phyloP scores from a whole-genome alignment of 306 rosid species.

The Prunus kanzakura region DNA sequence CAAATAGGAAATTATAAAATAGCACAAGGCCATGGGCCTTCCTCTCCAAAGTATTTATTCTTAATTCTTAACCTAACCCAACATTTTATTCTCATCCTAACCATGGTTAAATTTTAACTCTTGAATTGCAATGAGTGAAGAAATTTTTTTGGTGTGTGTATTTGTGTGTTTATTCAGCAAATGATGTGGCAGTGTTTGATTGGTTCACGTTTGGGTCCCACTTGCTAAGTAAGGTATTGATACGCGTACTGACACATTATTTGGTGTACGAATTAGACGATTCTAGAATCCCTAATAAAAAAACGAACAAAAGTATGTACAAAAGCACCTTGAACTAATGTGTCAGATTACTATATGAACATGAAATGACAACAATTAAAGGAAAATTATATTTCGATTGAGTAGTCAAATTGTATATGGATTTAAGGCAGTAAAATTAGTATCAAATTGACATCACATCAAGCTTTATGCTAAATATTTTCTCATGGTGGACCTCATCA shows the following conservation, averaged over 20 bases:
- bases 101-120: slow-evolving; percentile 22
- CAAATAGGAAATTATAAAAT: background rate
- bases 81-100: slow-evolving; percentile 1
- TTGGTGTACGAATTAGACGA: background rate
- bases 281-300: background rate
- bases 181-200: background rate
- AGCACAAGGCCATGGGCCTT: slow-evolving; percentile 3
- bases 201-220: background rate
- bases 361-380: too few relatives aligned
- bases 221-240: background rate
- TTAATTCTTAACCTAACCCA: background rate
- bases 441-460: too few relatives aligned
- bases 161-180: background rate
- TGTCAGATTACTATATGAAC: too few relatives aligned
- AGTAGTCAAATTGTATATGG: too few relatives aligned
- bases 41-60: slow-evolving; percentile 3
- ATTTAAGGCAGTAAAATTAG: too few relatives aligned
- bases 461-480: too few relatives aligned
- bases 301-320: background rate
- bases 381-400: too few relatives aligned
- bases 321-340: background rate
- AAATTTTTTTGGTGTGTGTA: background rate
- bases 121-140: background rate
- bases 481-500: too few relatives aligned
- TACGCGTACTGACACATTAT: background rate